Percentiles rank a stretch among this genome's conserved stretches.
Conservation (phyloP, 2,329 filamentous ascomycete species). For the Dactylellina sp. region DNA sequence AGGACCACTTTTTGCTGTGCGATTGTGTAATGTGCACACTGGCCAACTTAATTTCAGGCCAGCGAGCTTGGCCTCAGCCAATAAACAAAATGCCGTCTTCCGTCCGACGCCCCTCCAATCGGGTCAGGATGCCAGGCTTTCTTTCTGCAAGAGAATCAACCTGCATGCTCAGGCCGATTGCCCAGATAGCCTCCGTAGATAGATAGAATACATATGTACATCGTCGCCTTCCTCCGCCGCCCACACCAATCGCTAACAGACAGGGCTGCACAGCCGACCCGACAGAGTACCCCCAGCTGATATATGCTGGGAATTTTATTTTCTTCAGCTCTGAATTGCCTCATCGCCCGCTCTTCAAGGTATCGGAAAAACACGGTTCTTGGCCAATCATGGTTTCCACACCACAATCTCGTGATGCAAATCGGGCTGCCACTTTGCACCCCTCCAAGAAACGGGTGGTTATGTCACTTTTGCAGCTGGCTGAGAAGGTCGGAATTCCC, state of each 20-base stretch:
- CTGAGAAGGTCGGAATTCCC: constrained; percentile 28
- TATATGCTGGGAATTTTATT: no score
- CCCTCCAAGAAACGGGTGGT: constrained; percentile 20
- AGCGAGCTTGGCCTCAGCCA: no score
- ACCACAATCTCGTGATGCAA: constrained; percentile 55
- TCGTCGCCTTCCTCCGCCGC: constrained; percentile 16
- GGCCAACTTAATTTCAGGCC: no score
- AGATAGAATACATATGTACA: background rate
- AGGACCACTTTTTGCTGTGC: no score
- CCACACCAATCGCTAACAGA: constrained; percentile 18
- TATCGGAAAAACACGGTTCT: constrained; percentile 37
- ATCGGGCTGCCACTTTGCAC: constrained; percentile 19
- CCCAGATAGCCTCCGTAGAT: constrained; percentile 33
- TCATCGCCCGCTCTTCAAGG: constrained; percentile 13
- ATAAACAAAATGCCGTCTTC: no score
- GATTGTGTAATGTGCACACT: no score
- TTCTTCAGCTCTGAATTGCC: constrained; percentile 51
- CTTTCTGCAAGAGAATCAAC: constrained; percentile 19
- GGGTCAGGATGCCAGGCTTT: background rate
- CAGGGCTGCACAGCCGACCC: constrained; percentile 28
- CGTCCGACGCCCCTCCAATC: background rate
- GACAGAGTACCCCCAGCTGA: no score
- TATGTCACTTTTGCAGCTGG: constrained; percentile 27
- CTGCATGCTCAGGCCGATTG: constrained; percentile 36
- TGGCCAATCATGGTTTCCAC: constrained; percentile 44